These are phyloP conservation scores for Planoprotostelium fungivorum DNA, from an alignment of 78 protist genomes.

Conservation along the genomic window DNA sequence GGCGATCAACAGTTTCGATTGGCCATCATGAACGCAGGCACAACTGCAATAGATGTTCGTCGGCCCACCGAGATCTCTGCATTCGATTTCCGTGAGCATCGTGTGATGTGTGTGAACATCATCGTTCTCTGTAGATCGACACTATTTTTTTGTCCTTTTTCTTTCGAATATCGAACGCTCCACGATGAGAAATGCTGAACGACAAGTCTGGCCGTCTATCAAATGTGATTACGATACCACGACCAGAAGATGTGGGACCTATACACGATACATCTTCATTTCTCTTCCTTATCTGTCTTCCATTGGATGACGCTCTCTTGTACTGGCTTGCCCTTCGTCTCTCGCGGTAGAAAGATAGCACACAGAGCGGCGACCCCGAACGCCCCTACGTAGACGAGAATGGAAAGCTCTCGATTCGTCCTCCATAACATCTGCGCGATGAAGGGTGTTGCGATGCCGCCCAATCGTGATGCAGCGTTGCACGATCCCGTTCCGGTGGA, in stretches of 20 bases:
- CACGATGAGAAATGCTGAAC: too few relatives aligned
- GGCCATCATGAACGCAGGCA: background rate
- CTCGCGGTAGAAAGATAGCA: background rate
- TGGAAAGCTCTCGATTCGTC: background rate
- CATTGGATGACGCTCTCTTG: background rate
- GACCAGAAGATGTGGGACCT: too few relatives aligned
- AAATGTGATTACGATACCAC: too few relatives aligned
- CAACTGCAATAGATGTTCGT: background rate
- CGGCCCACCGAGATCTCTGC: background rate
- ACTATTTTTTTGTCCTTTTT: too few relatives aligned
- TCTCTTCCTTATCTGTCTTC: too few relatives aligned
- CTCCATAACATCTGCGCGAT: background rate
- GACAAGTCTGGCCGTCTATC: too few relatives aligned
- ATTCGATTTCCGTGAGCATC: background rate
- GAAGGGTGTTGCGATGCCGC: background rate
- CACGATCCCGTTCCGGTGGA: background rate
- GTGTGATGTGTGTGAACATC: too few relatives aligned
- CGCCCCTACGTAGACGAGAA: background rate
- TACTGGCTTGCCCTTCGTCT: background rate
- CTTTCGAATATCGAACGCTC: too few relatives aligned
- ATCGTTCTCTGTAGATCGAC: too few relatives aligned
- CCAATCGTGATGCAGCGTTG: background rate
- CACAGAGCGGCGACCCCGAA: background rate
- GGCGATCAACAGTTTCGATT: background rate
- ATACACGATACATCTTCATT: too few relatives aligned